These are phyloP conservation scores for Diaporthe eres DNA, from an alignment of 2,329 filamentous ascomycete species.

Conservation along the genomic window DNA sequence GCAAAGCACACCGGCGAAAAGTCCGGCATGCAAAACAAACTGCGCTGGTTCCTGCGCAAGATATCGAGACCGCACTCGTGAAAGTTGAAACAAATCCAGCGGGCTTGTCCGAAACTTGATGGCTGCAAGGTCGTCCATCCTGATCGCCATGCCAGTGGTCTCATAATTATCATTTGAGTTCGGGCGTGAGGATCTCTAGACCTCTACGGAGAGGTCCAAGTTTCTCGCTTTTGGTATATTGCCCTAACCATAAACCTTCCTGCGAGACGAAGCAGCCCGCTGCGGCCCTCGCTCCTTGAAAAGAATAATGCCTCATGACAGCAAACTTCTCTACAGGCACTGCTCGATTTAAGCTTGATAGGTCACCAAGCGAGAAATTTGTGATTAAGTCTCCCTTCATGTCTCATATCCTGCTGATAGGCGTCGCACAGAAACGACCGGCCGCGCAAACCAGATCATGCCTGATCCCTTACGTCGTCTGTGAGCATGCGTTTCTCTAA, in stretches of 20 bases:
- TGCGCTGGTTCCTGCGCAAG: slow-evolving; percentile 27
- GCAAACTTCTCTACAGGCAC: not conserved
- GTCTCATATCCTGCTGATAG: not conserved
- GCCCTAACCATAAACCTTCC: not conserved
- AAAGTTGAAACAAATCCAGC: not conserved
- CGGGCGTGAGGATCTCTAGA: not conserved
- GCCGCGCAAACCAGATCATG: not conserved
- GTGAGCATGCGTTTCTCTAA: too few species aligned
- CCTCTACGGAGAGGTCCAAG: not conserved
- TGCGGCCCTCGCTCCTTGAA: not conserved
- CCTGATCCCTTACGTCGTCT: not conserved
- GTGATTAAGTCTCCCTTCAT: too few species aligned
- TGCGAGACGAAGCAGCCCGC: too few species aligned
- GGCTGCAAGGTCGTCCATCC: not conserved
- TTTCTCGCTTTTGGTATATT: not conserved
- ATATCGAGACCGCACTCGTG: not conserved
- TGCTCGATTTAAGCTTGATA: not conserved
- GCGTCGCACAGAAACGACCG: not conserved
- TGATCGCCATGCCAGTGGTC: not conserved
- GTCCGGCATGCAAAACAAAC: slow-evolving; percentile 33
- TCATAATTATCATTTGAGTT: not conserved
- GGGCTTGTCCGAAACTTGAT: not conserved
- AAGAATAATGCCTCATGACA: not conserved
- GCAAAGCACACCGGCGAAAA: slow-evolving; percentile 35
- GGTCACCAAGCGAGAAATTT: not conserved